Evolutionary conservation across 352 stramenopile species (phyloP).

Genomic region (Saprolegnia diclina): DNA sequence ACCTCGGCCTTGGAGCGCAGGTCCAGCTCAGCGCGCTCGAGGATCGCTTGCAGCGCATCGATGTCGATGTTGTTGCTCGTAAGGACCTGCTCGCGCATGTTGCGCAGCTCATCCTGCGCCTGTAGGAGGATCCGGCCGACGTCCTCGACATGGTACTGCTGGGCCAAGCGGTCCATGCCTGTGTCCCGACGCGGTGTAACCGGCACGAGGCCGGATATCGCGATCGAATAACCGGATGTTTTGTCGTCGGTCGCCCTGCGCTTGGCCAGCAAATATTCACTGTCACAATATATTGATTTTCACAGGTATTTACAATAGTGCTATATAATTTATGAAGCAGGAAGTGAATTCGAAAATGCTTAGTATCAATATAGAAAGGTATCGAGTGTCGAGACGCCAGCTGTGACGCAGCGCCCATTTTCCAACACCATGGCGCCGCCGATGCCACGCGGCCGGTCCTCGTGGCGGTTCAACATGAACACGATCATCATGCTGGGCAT

Average conservation of each 20-base stretch:
- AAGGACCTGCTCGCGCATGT: slow-evolving; percentile 66
- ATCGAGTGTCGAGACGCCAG: not conserved
- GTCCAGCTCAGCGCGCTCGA: slow-evolving; percentile 61
- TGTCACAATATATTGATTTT: too few species aligned
- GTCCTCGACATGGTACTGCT: slow-evolving; percentile 79
- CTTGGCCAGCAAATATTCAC: too few species aligned
- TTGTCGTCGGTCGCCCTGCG: not conserved
- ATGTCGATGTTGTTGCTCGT: slow-evolving; percentile 32
- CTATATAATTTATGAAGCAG: too few species aligned
- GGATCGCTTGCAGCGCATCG: slow-evolving; percentile 55
- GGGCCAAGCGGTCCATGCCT: slow-evolving; percentile 65
- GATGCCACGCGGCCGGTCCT: not conserved
- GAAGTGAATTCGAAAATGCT: too few species aligned
- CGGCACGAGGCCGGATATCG: not conserved
- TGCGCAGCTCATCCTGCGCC: slow-evolving; percentile 71
- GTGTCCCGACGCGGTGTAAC: not conserved
- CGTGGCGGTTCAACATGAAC: not conserved
- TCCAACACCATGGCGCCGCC: not conserved
- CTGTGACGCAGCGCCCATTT: not conserved
- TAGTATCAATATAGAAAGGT: not conserved
- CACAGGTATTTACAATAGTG: too few species aligned
- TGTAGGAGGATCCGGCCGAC: slow-evolving; percentile 73
- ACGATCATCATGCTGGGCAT: not conserved
- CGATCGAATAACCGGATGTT: not conserved
- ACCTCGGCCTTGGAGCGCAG: slow-evolving; percentile 70